Evolutionary conservation across 129 eudicot genomes (phyloP).

Genomic region (Gnaphalium uliginosum): DNA sequence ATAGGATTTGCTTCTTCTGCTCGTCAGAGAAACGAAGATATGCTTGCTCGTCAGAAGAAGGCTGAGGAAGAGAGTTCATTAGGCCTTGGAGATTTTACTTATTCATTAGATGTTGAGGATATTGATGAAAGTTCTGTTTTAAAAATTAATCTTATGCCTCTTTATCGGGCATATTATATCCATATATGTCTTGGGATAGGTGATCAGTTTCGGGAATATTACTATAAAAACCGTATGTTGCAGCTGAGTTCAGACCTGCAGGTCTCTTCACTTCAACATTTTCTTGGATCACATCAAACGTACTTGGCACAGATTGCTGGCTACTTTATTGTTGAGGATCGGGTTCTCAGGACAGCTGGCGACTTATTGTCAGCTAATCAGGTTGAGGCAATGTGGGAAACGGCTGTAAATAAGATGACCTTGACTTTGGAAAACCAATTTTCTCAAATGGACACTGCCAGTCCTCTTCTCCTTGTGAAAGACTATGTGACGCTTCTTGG

Average conservation of each 20-base stretch:
- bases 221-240: conserved; percentile 70
- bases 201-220: conserved; percentile 83
- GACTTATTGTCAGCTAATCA: conserved; percentile 62
- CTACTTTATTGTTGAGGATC: conserved; percentile 87
- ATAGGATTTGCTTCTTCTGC: conserved; percentile 73
- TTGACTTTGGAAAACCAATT: conserved; percentile 64
- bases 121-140: conserved; percentile 59
- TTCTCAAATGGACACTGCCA: conserved; percentile 65
- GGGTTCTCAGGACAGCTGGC: conserved; percentile 90
- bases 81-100: conserved; percentile 68
- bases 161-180: conserved; percentile 81
- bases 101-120: conserved; percentile 80
- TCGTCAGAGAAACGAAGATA: conserved; percentile 87
- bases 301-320: conserved; percentile 78
- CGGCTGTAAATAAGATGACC: conserved; percentile 65
- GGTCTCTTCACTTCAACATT: conserved; percentile 66
- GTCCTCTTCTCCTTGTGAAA: conserved; percentile 76
- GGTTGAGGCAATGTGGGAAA: conserved; percentile 95
- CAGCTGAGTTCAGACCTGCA: conserved; percentile 88
- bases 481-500: conserved; percentile 91
- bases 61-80: conserved; percentile 75
- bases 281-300: conserved; percentile 78
- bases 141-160: conserved; percentile 73
- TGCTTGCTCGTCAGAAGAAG: conserved; percentile 79
- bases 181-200: conserved; percentile 74